These are phyloP conservation scores for Paramecium biaurelia DNA, from an alignment of 73 alveolate species.

Conservation along the genomic window DNA sequence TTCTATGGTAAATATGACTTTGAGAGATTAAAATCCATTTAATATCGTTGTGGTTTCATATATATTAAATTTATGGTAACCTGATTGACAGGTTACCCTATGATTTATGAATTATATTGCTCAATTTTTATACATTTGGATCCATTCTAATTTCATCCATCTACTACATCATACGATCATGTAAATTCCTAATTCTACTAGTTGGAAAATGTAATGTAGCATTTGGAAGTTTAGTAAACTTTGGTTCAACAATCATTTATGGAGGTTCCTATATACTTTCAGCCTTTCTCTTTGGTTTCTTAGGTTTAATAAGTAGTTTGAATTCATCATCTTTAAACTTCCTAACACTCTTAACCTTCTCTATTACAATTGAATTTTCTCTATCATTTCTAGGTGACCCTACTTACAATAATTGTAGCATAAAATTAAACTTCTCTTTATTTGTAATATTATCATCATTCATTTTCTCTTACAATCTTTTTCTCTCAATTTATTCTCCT, in stretches of 20 bases:
- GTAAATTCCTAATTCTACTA: neutral
- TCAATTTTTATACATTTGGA: neutral
- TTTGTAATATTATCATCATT: neutral
- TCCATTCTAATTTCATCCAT: neutral
- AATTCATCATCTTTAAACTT: neutral
- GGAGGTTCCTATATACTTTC: neutral
- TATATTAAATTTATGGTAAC: constrained; percentile 30
- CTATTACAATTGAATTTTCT: neutral
- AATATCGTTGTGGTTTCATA: constrained; percentile 7
- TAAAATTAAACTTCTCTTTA: constrained; percentile 26
- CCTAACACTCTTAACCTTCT: neutral
- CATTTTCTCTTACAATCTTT: neutral
- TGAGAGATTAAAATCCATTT: constrained; percentile 9
- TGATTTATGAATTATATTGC: neutral
- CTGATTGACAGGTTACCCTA: constrained; percentile 5
- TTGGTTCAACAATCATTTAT: neutral
- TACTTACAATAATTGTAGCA: neutral
- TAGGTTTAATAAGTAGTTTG: neutral
- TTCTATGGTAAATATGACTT: neutral
- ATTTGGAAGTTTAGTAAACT: neutral
- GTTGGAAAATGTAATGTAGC: neutral
- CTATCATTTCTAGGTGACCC: neutral
- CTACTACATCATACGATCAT: neutral
- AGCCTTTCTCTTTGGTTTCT: neutral
- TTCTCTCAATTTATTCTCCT: neutral